Percentiles rank a stretch among this genome's conserved stretches.
phyloP scores from a whole-genome alignment of 2,329 filamentous ascomycete species.

The Phyllosticta citriasiana region DNA sequence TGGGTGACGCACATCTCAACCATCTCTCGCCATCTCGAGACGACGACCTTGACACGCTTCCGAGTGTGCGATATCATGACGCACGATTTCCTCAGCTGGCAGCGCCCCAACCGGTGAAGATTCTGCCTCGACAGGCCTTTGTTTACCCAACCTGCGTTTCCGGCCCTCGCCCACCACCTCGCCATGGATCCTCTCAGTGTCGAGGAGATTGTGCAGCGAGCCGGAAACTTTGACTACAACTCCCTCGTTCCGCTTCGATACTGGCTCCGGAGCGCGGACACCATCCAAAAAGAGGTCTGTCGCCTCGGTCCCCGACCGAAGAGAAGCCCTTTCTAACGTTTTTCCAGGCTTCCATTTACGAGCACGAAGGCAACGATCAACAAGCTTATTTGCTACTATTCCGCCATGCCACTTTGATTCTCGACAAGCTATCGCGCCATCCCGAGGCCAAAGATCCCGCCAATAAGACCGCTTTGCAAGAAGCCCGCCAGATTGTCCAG shows the following conservation, averaged over 20 bases:
- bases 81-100: background rate
- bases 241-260: slow-evolving; percentile 63
- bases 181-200: slow-evolving; percentile 52
- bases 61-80: background rate
- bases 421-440: slow-evolving; percentile 64
- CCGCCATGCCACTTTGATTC: slow-evolving; percentile 74
- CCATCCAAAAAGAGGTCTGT: slow-evolving; percentile 68
- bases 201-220: slow-evolving; percentile 65
- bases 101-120: background rate
- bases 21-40: background rate
- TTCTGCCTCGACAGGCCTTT: background rate
- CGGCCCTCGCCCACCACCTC: background rate
- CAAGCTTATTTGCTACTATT: slow-evolving; percentile 88
- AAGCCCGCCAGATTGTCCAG: slow-evolving; percentile 52
- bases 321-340: slow-evolving; percentile 8
- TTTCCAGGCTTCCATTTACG: slow-evolving; percentile 67
- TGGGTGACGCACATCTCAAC: background rate
- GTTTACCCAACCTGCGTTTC: background rate
- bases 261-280: slow-evolving; percentile 73
- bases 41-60: background rate
- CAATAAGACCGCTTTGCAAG: slow-evolving; percentile 42
- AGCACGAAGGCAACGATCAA: slow-evolving; percentile 74
- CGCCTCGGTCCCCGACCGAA: background rate
- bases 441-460: slow-evolving; percentile 62
- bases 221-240: slow-evolving; percentile 74